Evolutionary conservation across 2,329 filamentous ascomycete species (phyloP), one percentile per base, ranked within the genome.

Genomic region (Anthostomella pinea): DNA sequence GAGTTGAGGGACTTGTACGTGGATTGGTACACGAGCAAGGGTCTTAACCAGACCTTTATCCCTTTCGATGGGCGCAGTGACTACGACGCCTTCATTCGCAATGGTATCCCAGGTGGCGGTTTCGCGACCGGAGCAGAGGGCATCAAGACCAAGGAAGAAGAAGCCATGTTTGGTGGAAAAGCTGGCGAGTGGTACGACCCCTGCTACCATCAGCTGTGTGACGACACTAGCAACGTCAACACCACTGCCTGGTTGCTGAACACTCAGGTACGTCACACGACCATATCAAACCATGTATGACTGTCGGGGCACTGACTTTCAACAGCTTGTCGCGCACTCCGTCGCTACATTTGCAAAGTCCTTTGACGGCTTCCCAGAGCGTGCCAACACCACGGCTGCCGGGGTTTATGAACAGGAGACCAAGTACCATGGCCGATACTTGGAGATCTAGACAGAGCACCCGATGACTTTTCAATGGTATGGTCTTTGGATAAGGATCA

Each of bases 41-140:
- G 72, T 1, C 69, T 81, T 38, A 80, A 81, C 60, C 82, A 81
- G 57, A 84, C 79, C 0, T 78, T 84, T 39, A 85, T 85, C 18
- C 75, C 79, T 2, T 91, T 93, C 48, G 83, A 88, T 51, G 86
- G 86, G 6, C 80, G 86, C 40, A 87, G 81, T 45, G 87, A 93
- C 62, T 91, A 91, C 52, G 79, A 74, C 24, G 77, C 73, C 24
- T 55, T 56, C 35, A 53, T 55, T 16, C 38, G 41, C 10, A 51
- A 53, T 17, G 53, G 50, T 2, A 52, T 56, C 40, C 78, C 83
- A 2, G 73, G 76, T 0, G 83, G 83, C 17, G 83, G 83, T 9
- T 69, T 87, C 39, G 83, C 82, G 51, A 85, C 82, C 7, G 81
- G 81, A 8, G 81, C 81, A 42, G 67, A 73, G 51, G 72, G 64